Percentiles rank a stretch among this genome's conserved stretches.
These are phyloP conservation scores for Leccinum broughii DNA, from an alignment of 768 basidiomycete species.

Conservation along the genomic window DNA sequence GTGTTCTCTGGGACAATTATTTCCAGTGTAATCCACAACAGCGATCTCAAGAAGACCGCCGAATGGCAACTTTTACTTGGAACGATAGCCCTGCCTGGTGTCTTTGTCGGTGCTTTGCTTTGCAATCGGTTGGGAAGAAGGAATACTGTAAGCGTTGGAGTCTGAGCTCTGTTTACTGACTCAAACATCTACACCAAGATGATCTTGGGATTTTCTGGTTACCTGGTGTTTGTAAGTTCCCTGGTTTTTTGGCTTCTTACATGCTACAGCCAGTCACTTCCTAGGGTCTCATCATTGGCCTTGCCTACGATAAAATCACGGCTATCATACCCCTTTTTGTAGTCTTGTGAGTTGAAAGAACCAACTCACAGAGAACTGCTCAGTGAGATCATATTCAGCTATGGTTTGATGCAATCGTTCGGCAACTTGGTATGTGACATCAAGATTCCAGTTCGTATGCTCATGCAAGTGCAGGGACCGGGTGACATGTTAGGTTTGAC, in stretches of 20 bases:
- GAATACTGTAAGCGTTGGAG: conserved; percentile 45
- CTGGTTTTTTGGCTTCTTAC: neutral
- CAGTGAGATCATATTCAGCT: conserved; percentile 37
- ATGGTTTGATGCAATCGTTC: conserved; percentile 70
- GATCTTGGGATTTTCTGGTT: conserved; percentile 69
- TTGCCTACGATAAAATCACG: conserved; percentile 62
- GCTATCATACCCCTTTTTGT: conserved; percentile 65
- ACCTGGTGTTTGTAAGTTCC: conserved; percentile 56
- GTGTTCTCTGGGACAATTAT: conserved; percentile 71
- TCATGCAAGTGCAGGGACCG: conserved; percentile 49
- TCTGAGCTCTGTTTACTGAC: neutral
- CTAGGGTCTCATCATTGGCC: conserved; percentile 54
- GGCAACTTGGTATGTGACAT: conserved; percentile 56
- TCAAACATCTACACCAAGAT: conserved; percentile 39
- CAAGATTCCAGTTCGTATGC: neutral
- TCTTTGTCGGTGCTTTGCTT: conserved; percentile 49
- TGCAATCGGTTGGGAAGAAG: conserved; percentile 57
- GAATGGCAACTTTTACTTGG: conserved; percentile 72
- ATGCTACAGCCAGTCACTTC: neutral
- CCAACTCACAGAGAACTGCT: conserved; percentile 2
- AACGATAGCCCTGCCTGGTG: conserved; percentile 61
- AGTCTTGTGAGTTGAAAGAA: conserved; percentile 49
- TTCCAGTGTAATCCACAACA: conserved; percentile 58
- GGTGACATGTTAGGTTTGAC: conserved; percentile 71
- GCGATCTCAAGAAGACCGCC: conserved; percentile 57